Conservation (phyloP, 2,329 filamentous ascomycete genomes). For the Ascochyta rabiei region DNA sequence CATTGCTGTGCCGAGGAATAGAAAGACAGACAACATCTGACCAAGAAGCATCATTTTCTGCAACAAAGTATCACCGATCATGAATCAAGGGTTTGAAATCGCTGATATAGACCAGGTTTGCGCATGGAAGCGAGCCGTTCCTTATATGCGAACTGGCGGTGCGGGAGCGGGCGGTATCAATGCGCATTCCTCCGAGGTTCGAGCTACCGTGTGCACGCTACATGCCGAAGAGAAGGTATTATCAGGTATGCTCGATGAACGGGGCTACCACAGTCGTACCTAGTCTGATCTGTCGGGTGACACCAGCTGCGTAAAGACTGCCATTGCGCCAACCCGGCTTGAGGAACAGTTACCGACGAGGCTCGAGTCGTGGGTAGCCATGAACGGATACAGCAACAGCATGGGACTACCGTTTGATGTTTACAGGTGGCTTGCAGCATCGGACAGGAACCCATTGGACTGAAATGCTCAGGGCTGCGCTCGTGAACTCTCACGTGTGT, state of each 20-base stretch:
- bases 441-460: neutral
- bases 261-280: no score
- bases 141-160: constrained; percentile 3
- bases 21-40: neutral
- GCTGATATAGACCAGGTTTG: neutral
- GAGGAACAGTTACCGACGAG: neutral
- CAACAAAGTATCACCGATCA: neutral
- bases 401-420: constrained; percentile 4
- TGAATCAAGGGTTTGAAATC: neutral
- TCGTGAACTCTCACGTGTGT: neutral
- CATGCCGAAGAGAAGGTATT: neutral
- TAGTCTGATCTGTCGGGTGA: neutral
- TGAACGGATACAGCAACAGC: neutral
- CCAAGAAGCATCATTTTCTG: neutral
- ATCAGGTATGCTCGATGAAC: no score
- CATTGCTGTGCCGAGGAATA: constrained; percentile 2
- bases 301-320: neutral
- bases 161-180: neutral
- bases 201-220: neutral
- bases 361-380: neutral
- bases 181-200: neutral
- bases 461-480: neutral
- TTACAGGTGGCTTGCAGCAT: constrained; percentile 4
- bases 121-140: neutral
- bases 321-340: neutral